Base-by-base conservation (phyloP, 306 rosid species). In the Cicer bijugum region DNA sequence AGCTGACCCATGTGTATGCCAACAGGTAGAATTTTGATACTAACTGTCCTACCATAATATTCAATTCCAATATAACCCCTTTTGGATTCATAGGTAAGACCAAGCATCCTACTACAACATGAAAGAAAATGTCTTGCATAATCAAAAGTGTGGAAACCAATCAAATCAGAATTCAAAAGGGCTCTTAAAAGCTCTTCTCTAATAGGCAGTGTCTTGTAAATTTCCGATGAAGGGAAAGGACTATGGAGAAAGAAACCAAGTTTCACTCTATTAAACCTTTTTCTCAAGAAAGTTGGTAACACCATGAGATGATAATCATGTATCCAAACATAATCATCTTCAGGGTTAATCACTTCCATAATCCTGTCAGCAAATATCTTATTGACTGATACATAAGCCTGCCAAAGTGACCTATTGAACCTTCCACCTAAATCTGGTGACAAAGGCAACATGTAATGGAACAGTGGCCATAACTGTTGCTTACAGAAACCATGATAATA, bases 231-330 rank as follows among this genome's bases (percentile, higher is more conserved):
- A 46, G 97, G 95, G 60, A 91, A 91, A 1, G 97, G 97, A 8
- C 97, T 91, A 9, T 91, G 97, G 20, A 91, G 88, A 73, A 91
- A 91, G 76, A 91, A 91, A 52, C 97, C 97, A 12, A 91, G 88
- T 47, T 88, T 91, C 43, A 78, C 95, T 12, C 92, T 78, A 66
- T 89, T 89, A 80, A 91, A 91, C 60, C 95, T 87, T 81, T 85
- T 91, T 83, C 97, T 78, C 88, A 91, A 83, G 87, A 91, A 91
- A 69, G 91, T 91, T 7, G 97, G 97, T 2, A 91, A 77, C 55
- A 91, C 92, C 97, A 89, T 91, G 38, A 91, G 88, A 77, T 91
- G 97, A 83, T 91, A 91, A 84, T 91, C 97, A 78, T 91, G 97
- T 60, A 91, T 81, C 97, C 97, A 91, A 61, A 91, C 95, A 62